Evolutionary conservation across 805 yeast genomes (phyloP), one percentile per base, ranked within the genome.

Genomic region (Starmerella davenportii): DNA sequence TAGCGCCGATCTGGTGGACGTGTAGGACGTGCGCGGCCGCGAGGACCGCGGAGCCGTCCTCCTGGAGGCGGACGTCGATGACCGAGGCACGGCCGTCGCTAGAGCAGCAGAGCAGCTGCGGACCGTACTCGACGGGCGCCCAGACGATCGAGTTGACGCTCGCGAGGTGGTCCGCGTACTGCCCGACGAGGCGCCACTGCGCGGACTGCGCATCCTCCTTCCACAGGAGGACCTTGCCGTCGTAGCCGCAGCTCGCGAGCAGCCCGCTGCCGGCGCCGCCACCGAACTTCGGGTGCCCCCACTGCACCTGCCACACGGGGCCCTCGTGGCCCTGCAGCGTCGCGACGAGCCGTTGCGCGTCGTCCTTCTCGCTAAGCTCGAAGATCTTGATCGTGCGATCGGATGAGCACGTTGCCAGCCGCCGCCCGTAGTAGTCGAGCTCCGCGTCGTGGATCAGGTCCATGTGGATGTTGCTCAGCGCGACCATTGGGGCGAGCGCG

Each of bases 221-320:
- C 98, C 98, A 90, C 51, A 90, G 74, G 44, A 85, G 63, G 15
- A 81, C 95, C 53, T 79, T 79, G 39, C 98, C 98, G 56, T 90
- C 95, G 55, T 82, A 90, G 1, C 95, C 82, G 50, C 93, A 81
- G 20, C 93, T 78, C 1, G 98, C 98, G 47, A 90, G 66, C 46
- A 87, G 81, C 4, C 45, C 45, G n/a, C 41, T 37, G 30, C 43
- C 46, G 24, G 30, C 16, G 30, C 47, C 44, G 13, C 82, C 77
- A 30, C 98, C 98, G 55, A 87, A 90, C 58, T 87, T 87, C 24
- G 98, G 98, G 57, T 90, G 98, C 2, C 96, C 96, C 98, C 98
- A 90, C 39, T 81, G 73, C 17, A 84, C 93, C 62, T 87, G 94
- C 98, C 98, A 90, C 35, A 90, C 95, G 11, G 98, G 96, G 25